Evolutionary conservation across 192 early-diverging fungal genomes (phyloP).

Genomic region (Umbelopsis sp.): DNA sequence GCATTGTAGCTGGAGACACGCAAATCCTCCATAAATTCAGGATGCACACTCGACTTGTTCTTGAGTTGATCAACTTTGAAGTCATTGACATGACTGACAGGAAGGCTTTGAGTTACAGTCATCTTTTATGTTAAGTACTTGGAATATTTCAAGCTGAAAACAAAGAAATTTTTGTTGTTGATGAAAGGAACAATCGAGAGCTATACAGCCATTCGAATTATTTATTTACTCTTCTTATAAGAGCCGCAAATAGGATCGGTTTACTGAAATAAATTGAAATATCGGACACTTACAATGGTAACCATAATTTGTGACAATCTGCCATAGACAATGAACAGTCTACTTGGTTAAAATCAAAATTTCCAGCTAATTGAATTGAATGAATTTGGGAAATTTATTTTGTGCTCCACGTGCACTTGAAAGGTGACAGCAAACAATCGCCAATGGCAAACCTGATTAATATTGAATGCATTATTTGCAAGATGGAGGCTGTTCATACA

Average conservation of each 20-base stretch:
- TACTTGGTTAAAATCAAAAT: conserved; percentile 9
- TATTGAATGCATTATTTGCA: too few relatives aligned
- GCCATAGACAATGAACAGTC: not conserved
- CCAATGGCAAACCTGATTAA: too few relatives aligned
- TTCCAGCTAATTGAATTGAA: conserved; percentile 6
- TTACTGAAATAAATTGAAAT: conserved; percentile 14
- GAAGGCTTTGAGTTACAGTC: not conserved
- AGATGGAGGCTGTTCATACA: too few relatives aligned
- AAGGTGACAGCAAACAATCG: not conserved
- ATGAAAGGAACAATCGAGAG: not conserved
- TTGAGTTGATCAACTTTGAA: not conserved
- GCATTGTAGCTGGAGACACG: conserved; percentile 85
- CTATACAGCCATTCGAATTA: too few relatives aligned
- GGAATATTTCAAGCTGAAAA: not conserved
- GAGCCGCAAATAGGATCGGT: not conserved
- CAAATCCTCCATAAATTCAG: conserved; percentile 72
- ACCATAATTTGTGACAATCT: not conserved
- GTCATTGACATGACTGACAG: not conserved
- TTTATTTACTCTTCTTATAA: too few relatives aligned
- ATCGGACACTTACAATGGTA: conserved; percentile 4
- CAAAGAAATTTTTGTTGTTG: not conserved
- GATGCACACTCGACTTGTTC: not conserved
- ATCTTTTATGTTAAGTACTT: not conserved
- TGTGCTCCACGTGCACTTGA: not conserved
- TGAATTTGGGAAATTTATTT: conserved; percentile 6